Evolutionary conservation across 2,329 filamentous ascomycete genomes (phyloP).

Genomic region (Fusarium illudens): DNA sequence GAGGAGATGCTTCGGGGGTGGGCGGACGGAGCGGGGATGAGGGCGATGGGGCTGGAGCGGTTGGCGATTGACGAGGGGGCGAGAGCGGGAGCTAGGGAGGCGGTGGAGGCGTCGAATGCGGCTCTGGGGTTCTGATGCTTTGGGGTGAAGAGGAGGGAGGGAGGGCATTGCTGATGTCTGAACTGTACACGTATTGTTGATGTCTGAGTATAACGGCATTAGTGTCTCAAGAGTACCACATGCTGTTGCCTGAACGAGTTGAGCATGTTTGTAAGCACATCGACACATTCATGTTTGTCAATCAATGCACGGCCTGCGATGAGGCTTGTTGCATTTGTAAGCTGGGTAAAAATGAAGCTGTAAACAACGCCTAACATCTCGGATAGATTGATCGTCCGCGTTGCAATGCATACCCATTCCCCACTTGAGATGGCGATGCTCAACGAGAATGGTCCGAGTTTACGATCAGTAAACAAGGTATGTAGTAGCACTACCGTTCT

Average conservation of each 20-base stretch:
- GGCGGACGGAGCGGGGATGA: constrained; percentile 47
- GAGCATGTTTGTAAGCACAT: constrained; percentile 1
- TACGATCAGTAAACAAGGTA: background rate
- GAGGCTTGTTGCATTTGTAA: background rate
- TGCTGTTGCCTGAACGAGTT: background rate
- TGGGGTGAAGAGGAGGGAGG: no score
- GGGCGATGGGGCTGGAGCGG: constrained; percentile 55
- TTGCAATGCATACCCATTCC: background rate
- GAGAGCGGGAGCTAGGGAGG: constrained; percentile 48
- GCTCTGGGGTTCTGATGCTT: constrained; percentile 55
- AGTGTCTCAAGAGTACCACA: no score
- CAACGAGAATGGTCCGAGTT: background rate
- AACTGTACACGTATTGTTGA: background rate
- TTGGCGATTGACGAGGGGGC: constrained; percentile 25
- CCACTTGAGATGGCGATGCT: background rate
- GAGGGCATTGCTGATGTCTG: background rate
- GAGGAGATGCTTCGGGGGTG: constrained; percentile 48
- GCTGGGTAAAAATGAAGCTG: background rate
- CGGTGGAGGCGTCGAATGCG: constrained; percentile 53
- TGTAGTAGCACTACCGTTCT: no score
- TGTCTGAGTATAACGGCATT: no score
- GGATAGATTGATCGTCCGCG: background rate
- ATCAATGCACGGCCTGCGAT: background rate
- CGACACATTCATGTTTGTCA: background rate
- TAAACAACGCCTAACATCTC: no score